Conservation (phyloP, 1,284 basidiomycete species). For the Ustilago xerochloae region DNA sequence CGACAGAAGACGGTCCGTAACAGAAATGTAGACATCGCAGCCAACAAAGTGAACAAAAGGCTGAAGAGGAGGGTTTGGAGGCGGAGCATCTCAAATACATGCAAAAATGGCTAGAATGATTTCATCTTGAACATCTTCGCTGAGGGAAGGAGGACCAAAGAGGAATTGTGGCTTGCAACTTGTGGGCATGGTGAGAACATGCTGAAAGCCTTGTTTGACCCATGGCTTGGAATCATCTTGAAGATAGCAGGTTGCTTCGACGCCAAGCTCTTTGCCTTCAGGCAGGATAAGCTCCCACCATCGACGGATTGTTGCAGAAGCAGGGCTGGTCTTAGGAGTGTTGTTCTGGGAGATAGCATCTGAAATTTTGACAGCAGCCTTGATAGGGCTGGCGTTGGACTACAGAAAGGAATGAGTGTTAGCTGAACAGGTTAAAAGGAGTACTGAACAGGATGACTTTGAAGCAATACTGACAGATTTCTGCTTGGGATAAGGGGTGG, state of each 20-base stretch:
- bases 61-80: not conserved
- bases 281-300: slow-evolving; percentile 5
- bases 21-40: not conserved
- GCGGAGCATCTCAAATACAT: not conserved
- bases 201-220: not conserved
- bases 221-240: not conserved
- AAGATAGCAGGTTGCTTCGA: not conserved
- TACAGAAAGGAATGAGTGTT: too few species aligned
- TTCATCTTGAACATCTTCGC: not conserved
- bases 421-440: too few species aligned
- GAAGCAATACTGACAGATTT: too few species aligned
- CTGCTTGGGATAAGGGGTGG: too few species aligned
- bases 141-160: not conserved
- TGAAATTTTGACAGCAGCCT: too few species aligned
- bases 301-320: not conserved
- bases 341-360: too few species aligned
- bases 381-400: too few species aligned
- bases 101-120: not conserved
- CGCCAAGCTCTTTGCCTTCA: not conserved
- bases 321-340: not conserved
- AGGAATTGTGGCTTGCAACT: not conserved
- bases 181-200: not conserved
- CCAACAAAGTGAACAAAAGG: not conserved
- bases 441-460: too few species aligned
- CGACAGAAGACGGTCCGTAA: too few species aligned